Evolutionary conservation across 108 stramenopile genomes (phyloP), one percentile per base, ranked within the genome.

Genomic region (Halocafeteria seosinensis): DNA sequence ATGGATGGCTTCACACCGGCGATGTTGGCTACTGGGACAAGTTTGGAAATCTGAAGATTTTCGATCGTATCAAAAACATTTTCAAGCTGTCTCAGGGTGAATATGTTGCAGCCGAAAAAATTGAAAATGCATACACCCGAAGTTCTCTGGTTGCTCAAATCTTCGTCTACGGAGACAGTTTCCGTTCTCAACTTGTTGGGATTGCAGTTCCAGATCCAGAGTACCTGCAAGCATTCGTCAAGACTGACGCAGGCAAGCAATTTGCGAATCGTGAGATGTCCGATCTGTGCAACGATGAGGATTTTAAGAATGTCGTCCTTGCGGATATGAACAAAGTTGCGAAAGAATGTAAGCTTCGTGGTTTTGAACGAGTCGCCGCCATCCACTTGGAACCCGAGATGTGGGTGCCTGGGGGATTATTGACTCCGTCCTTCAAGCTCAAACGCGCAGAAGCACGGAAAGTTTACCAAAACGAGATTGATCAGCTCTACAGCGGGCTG

Each of bases 51-150:
- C 77, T 96, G 38, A 83, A 88, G 61, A 94, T 96, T 57, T 91
- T 96, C 64, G 94, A 92, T 74, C 81, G 94, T 50, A 90, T 89
- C 76, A 95, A 95, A 77, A 91, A 95, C 70, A 86, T 92, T 57
- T 95, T 95, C 87, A 95, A 95, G 73, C 82, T 95, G 13, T 66
- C 88, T 3, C 91, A 92, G 76, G 94, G 91, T 60, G 67, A 73
- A 73, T 76, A 64, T 69, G 47, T 75, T 37, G 90, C 94, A 23
- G 85, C 92, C 5, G 94, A 96, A 71, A 94, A 94, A 82, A 80
- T 96, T 62, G 94, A 96, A 73, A 91, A 92, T 69, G 72, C 87
- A n/a, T 57, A 89, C 50, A 74, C 77, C 6, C 85, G 74, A 67
- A 85, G 86, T 37, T 64, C 76, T 0, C 63, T 91, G 25, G 77